These are phyloP conservation scores for Phanerochaete sordida DNA, from an alignment of 768 basidiomycete species.

Conservation along the genomic window DNA sequence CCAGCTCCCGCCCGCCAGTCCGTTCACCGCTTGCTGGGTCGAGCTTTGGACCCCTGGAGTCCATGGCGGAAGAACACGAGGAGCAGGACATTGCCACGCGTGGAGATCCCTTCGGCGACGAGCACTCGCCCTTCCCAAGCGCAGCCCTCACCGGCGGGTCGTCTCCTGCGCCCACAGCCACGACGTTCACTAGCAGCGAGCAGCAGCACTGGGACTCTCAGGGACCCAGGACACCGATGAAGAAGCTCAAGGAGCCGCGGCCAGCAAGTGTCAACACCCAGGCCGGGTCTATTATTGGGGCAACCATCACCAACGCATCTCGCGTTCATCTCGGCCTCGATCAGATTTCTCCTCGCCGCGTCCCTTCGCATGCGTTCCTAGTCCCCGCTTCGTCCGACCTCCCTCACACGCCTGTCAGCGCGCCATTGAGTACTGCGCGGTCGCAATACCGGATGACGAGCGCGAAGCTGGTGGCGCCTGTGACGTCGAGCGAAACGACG, in stretches of 20 bases:
- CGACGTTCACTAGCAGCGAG: constrained; percentile 27
- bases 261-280: constrained; percentile 10
- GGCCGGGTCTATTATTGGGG: constrained; percentile 29
- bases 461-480: constrained; percentile 55
- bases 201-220: constrained; percentile 38
- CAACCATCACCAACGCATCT: constrained; percentile 61
- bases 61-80: constrained; percentile 37
- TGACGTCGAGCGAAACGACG: constrained; percentile 16
- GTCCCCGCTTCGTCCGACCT: constrained; percentile 6
- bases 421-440: constrained; percentile 31
- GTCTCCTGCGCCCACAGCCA: constrained; percentile 18
- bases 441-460: constrained; percentile 58
- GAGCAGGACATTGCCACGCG: constrained; percentile 24
- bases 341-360: constrained; percentile 24
- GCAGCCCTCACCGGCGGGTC: constrained; percentile 24
- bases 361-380: background rate
- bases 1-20: constrained; percentile 36
- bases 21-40: constrained; percentile 68
- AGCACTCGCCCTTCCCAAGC: constrained; percentile 35
- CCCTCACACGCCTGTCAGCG: constrained; percentile 22
- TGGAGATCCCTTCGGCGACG: constrained; percentile 64
- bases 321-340: constrained; percentile 61
- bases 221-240: constrained; percentile 40
- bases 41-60: constrained; percentile 68
- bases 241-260: background rate